These are phyloP conservation scores for Colletotrichum limetticola DNA, from an alignment of 2,329 filamentous ascomycete genomes.

Conservation along the genomic window DNA sequence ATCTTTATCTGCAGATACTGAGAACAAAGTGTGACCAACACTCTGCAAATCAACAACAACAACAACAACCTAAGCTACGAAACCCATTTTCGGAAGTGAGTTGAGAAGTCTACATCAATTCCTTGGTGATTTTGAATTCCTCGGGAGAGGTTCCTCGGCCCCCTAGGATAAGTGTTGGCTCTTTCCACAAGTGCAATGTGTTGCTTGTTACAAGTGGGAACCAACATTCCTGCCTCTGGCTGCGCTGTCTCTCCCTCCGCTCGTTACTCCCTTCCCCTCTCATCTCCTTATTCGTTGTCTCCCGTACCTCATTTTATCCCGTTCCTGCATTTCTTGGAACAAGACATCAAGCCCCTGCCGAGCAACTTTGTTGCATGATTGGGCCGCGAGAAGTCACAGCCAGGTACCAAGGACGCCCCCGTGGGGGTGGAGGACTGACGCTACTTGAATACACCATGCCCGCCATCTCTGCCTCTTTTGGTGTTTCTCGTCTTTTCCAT, in stretches of 20 bases:
- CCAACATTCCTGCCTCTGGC: neutral
- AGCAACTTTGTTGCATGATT: neutral
- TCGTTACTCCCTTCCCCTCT: slow-evolving; percentile 12
- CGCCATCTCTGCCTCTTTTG: neutral
- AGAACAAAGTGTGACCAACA: neutral
- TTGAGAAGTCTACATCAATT: neutral
- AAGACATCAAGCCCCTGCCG: neutral
- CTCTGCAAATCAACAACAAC: neutral
- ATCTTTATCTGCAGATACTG: neutral
- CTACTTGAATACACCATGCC: slow-evolving; percentile 14
- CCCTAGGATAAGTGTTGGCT: too few species aligned
- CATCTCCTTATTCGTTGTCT: neutral
- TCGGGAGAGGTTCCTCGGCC: neutral
- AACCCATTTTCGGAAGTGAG: neutral
- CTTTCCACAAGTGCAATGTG: neutral
- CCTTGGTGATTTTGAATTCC: neutral
- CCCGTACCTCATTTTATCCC: slow-evolving; percentile 22
- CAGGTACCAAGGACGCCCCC: slow-evolving; percentile 24
- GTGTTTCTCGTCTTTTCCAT: slow-evolving; percentile 14
- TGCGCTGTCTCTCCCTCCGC: neutral
- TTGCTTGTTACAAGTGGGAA: neutral
- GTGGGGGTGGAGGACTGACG: slow-evolving; percentile 27
- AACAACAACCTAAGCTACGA: neutral
- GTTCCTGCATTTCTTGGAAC: slow-evolving; percentile 37
- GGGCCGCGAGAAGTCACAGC: slow-evolving; percentile 30